Conservation (phyloP, 2,329 filamentous ascomycete genomes). For the Incumbomyces lentus region DNA sequence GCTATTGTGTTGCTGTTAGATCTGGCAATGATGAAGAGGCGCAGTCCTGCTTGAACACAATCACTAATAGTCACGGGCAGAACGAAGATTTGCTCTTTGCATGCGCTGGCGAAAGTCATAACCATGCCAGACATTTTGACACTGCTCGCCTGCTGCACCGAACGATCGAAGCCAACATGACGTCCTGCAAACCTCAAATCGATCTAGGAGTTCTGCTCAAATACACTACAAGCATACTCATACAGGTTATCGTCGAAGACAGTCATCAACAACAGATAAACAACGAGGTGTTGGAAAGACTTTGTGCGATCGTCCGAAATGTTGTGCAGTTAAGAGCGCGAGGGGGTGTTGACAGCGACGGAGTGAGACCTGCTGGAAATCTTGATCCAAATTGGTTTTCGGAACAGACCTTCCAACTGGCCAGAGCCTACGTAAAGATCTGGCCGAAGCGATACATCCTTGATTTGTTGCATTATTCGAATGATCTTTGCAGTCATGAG, state of each 20-base stretch:
- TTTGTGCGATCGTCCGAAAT: slow-evolving; percentile 15
- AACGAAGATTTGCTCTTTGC: slow-evolving; percentile 63
- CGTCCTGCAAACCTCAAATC: slow-evolving; percentile 37
- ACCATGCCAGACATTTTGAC: slow-evolving; percentile 50
- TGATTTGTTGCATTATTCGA: slow-evolving; percentile 17
- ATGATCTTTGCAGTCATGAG: slow-evolving; percentile 3
- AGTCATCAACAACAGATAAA: slow-evolving; percentile 10
- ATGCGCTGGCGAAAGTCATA: slow-evolving; percentile 67
- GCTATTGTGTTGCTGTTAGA: slow-evolving; percentile 62
- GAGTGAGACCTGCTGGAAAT: not conserved
- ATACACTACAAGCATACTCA: slow-evolving; percentile 36
- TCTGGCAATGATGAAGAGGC: slow-evolving; percentile 18
- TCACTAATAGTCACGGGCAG: slow-evolving; percentile 18
- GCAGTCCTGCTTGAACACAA: slow-evolving; percentile 5
- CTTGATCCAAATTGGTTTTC: slow-evolving; percentile 17
- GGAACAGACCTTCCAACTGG: slow-evolving; percentile 11
- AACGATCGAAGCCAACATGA: slow-evolving; percentile 48
- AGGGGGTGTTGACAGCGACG: not conserved
- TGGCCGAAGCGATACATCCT: slow-evolving; percentile 16
- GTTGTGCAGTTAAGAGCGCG: not conserved
- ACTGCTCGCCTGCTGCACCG: slow-evolving; percentile 50
- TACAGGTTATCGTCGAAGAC: slow-evolving; percentile 32
- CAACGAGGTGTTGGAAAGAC: slow-evolving; percentile 12
- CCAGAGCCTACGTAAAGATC: slow-evolving; percentile 9
- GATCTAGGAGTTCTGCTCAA: slow-evolving; percentile 54